A percentile compares a stretch with the other conserved stretches of the same genome.
Evolutionary conservation across 129 eudicot species (phyloP).

Genomic region (Smallanthus sonchifolius): DNA sequence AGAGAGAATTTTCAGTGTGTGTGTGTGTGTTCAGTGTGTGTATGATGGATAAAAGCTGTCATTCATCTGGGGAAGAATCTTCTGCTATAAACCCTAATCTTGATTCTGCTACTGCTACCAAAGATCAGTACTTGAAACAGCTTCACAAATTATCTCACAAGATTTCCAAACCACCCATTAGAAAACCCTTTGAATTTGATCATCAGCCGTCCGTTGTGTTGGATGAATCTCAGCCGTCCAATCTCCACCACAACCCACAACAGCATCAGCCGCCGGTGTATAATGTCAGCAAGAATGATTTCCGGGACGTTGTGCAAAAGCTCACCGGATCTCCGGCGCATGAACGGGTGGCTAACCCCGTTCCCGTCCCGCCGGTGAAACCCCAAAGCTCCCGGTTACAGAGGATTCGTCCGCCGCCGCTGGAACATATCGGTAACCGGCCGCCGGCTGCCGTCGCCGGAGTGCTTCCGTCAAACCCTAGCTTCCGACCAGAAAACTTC

Average conservation of each 20-base stretch:
- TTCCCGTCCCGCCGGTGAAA: constrained; percentile 48
- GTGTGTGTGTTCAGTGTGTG: constrained; percentile 21
- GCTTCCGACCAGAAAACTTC: constrained; percentile 15
- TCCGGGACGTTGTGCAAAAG: constrained; percentile 90
- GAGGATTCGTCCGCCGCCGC: constrained; percentile 89
- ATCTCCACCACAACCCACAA: constrained; percentile 37
- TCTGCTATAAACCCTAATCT: constrained; percentile 24
- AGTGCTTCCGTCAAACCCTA: constrained; percentile 17
- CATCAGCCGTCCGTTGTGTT: constrained; percentile 9
- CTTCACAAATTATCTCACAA: constrained; percentile 71
- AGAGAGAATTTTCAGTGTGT: constrained; percentile 11
- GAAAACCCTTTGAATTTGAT: constrained; percentile 34
- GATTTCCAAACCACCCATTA: constrained; percentile 60
- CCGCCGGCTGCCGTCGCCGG: constrained; percentile 31
- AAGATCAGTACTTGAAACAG: constrained; percentile 54
- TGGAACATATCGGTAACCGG: constrained; percentile 50
- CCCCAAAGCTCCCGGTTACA: constrained; percentile 78
- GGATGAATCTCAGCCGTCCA: constrained; percentile 48
- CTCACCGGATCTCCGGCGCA: constrained; percentile 95
- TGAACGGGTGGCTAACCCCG: constrained; percentile 47
- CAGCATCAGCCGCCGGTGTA: constrained; percentile 90
- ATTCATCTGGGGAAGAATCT: constrained; percentile 46
- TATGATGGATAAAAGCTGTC: constrained; percentile 51
- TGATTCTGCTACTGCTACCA: constrained; percentile 3
- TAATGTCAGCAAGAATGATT: constrained; percentile 80